These are phyloP conservation scores for Fragilariopsis cylindrus DNA, from an alignment of 108 stramenopile species.

Conservation along the genomic window DNA sequence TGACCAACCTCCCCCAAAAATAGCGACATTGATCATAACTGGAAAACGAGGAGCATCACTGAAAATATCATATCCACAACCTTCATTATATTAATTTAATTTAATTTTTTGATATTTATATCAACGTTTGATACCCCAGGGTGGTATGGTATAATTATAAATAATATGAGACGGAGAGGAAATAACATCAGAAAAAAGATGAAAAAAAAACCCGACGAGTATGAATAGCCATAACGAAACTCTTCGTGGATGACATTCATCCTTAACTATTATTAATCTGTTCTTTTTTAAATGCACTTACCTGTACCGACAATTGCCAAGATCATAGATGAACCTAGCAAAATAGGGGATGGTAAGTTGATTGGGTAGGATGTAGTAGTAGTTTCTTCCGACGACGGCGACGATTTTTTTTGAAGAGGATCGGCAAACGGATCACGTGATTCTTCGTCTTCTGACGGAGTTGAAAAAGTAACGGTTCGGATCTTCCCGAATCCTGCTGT, in stretches of 20 bases:
- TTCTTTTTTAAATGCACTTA: slow-evolving; percentile 5
- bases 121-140: too few species aligned
- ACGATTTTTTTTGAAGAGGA: not conserved
- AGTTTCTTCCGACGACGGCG: not conserved
- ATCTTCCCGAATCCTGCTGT: not conserved
- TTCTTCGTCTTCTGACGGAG: slow-evolving; percentile 12
- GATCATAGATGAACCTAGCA: slow-evolving; percentile 78
- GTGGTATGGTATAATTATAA: too few species aligned
- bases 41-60: slow-evolving; percentile 47
- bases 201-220: too few species aligned
- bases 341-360: slow-evolving; percentile 71
- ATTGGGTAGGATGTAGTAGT: slow-evolving; percentile 51
- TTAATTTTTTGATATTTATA: too few species aligned
- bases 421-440: not conserved
- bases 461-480: slow-evolving; percentile 8
- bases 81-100: slow-evolving; percentile 20
- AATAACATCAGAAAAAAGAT: too few species aligned
- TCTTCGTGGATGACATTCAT: too few species aligned
- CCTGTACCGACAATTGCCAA: slow-evolving; percentile 71
- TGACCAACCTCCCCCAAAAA: slow-evolving; percentile 61
- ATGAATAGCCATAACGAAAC: too few species aligned
- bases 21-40: slow-evolving; percentile 47
- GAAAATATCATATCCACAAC: slow-evolving; percentile 73
- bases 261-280: not conserved
- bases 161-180: too few species aligned